These are phyloP conservation scores for Diplodia mutila DNA, from an alignment of 2,329 filamentous ascomycete genomes.

Conservation along the genomic window DNA sequence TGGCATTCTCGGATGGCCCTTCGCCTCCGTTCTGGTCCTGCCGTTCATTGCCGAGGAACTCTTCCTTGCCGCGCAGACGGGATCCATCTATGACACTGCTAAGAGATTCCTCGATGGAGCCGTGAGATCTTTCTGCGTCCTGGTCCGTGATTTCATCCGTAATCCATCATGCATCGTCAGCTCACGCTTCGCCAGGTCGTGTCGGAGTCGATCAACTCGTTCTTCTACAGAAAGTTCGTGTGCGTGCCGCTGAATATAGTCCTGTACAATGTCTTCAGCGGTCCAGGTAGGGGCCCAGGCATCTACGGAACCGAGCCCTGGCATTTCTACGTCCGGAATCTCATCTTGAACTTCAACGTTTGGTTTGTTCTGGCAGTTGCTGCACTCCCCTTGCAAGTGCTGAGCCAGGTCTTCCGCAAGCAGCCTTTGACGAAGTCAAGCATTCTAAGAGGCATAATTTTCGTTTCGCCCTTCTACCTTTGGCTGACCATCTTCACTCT, in stretches of 20 bases:
- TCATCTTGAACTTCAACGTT: constrained; percentile 91
- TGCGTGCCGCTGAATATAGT: constrained; percentile 91
- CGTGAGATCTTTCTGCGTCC: constrained; percentile 66
- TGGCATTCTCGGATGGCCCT: constrained; percentile 90
- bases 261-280: constrained; percentile 90
- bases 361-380: constrained; percentile 84
- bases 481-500: constrained; percentile 91
- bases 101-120: constrained; percentile 69
- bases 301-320: constrained; percentile 96
- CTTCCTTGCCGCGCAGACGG: constrained; percentile 56
- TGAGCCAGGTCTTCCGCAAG: constrained; percentile 69
- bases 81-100: constrained; percentile 63
- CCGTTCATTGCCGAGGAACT: constrained; percentile 83
- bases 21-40: constrained; percentile 77
- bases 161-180: background rate
- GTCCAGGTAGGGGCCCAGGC: constrained; percentile 75
- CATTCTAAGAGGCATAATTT: constrained; percentile 74
- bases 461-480: constrained; percentile 86
- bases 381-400: constrained; percentile 72
- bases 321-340: constrained; percentile 93
- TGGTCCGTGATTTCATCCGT: constrained; percentile 57
- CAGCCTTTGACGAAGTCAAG: constrained; percentile 68
- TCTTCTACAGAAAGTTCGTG: constrained; percentile 80
- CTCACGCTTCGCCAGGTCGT: constrained; percentile 55
- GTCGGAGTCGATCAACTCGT: constrained; percentile 74